phyloP scores from a whole-genome alignment of 139 green algal species.

The Chlamydomonas sphaeroides region DNA sequence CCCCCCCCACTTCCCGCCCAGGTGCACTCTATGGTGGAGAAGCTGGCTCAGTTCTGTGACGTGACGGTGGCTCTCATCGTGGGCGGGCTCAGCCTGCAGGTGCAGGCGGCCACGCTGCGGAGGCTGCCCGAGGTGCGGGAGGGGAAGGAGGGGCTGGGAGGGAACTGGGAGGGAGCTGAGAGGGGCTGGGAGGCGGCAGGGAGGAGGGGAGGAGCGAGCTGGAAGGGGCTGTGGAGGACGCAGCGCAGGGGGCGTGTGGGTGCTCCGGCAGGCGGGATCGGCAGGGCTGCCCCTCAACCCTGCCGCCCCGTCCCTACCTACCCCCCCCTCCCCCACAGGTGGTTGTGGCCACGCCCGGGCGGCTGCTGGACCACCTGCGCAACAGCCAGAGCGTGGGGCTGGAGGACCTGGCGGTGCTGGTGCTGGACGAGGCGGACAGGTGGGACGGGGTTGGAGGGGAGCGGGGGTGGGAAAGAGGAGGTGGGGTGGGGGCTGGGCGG shows the following conservation, averaged over 20 bases:
- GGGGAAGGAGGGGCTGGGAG: neutral
- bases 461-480: neutral
- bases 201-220: too few species aligned
- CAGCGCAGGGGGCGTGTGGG: too few species aligned
- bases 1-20: conserved; percentile 40
- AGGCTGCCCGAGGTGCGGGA: conserved; percentile 15
- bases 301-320: too few species aligned
- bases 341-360: conserved; percentile 92
- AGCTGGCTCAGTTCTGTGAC: conserved; percentile 95
- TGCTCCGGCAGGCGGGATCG: too few species aligned
- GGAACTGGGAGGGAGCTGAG: too few species aligned
- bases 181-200: neutral
- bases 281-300: neutral
- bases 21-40: conserved; percentile 94
- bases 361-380: conserved; percentile 94
- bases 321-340: conserved; percentile 76
- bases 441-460: neutral
- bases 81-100: conserved; percentile 87
- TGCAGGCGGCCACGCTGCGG: conserved; percentile 74
- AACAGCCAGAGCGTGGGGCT: conserved; percentile 90
- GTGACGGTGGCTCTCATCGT: conserved; percentile 90
- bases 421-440: conserved; percentile 96
- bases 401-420: conserved; percentile 90
- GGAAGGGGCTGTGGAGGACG: too few species aligned
- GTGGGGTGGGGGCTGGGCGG: neutral